Base-by-base conservation (phyloP, 257 asterid genomes). In the Rehmannia glutinosa region DNA sequence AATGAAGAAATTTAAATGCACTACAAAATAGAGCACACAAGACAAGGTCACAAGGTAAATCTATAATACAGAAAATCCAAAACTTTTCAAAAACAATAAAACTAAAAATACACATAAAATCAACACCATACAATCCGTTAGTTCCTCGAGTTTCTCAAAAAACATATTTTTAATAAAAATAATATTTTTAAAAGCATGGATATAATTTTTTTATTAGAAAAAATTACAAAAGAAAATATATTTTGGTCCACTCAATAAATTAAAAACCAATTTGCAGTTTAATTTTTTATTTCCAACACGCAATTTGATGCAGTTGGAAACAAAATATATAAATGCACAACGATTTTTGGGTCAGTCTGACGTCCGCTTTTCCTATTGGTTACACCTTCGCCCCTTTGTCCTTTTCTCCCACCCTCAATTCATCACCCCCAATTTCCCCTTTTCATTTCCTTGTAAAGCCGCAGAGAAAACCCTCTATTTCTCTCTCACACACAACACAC, bases 361-460 rank as follows among this genome's bases (percentile, higher is more conserved):
- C 65, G 66, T 74, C 53, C 13, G 53, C 59, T 23, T 52, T 12
- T 42, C 47, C 20, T 20, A 66, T 72, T 74, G 78, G 70, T 3
- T 52, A 43, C 36, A 52, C 47, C 12, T 36, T 54, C 19, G 3
- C 43, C 25, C 41, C 10, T 36, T 58, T 73, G 62, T 73, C 67
- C 47, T 61, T 46, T 57, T 13, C 16, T 52, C 64, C 64, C 73
- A 17, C 20, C 67, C 49, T 42, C 39, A 2, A n/a, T n/a, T n/a
- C n/a, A n/a, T n/a, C n/a, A 17, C 4, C n/a, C 27, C 24, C 28
- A 0, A 16, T 3, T 8, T 5, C 42, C 24, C 45, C 33, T 10
- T 23, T 13, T 16, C 71, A 71, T 39, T 27, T 51, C 69, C 10
- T 38, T 38, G 1, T 50, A 55, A 46, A 33, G 68, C 61, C 68